phyloP scores from a whole-genome alignment of 1,284 basidiomycete genomes.

The Coniferiporia sulphurascens region DNA sequence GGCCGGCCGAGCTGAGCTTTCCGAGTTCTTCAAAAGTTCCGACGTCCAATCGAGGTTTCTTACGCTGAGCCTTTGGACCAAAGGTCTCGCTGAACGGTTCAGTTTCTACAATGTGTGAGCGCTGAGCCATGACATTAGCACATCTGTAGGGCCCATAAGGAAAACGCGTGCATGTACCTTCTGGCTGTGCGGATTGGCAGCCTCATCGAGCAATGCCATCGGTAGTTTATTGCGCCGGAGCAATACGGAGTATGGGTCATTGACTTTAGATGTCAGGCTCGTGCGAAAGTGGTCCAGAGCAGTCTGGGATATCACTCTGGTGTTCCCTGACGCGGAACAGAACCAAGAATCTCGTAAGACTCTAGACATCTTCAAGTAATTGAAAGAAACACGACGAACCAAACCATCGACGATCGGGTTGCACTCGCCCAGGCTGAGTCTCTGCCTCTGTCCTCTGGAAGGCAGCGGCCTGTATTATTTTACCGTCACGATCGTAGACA shows the following conservation, averaged over 20 bases:
- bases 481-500: slow-evolving; percentile 83
- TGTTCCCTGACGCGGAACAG: slow-evolving; percentile 66
- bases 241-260: slow-evolving; percentile 93
- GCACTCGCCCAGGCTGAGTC: slow-evolving; percentile 81
- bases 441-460: slow-evolving; percentile 92
- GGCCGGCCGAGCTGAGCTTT: slow-evolving; percentile 51
- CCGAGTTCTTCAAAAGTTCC: slow-evolving; percentile 87
- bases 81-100: slow-evolving; percentile 92
- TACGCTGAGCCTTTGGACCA: slow-evolving; percentile 90
- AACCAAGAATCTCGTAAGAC: slow-evolving; percentile 8
- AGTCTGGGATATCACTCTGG: slow-evolving; percentile 94
- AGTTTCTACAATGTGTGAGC: slow-evolving; percentile 88
- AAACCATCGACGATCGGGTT: slow-evolving; percentile 94
- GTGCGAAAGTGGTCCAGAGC: slow-evolving; percentile 93
- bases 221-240: slow-evolving; percentile 90
- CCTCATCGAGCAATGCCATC: slow-evolving; percentile 89
- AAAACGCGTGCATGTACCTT: slow-evolving; percentile 51
- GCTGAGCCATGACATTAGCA: slow-evolving; percentile 37
- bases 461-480: slow-evolving; percentile 85
- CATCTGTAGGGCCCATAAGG: slow-evolving; percentile 4
- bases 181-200: slow-evolving; percentile 68
- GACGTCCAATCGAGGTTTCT: slow-evolving; percentile 78
- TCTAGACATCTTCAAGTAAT: not conserved
- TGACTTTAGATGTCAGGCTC: slow-evolving; percentile 74
- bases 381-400: slow-evolving; percentile 48